A percentile compares a stretch with the other conserved stretches of the same genome.
Conservation (phyloP, 805 yeast species). For the Candida oleophila region DNA sequence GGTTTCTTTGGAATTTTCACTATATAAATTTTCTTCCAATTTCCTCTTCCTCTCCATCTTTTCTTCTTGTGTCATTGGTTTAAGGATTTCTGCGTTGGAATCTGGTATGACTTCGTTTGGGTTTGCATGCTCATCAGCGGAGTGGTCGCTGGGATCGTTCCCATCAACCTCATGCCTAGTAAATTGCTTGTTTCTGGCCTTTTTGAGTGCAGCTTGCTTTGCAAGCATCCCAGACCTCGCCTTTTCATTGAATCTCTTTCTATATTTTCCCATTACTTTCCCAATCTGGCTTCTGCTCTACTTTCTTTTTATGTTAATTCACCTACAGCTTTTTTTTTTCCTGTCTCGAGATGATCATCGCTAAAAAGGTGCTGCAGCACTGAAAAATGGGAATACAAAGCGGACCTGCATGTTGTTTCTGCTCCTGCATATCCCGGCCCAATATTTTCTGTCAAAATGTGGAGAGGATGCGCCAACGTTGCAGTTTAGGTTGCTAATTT, state of each 20-base stretch:
- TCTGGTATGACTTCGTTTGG: slow-evolving; percentile 29
- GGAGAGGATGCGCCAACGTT: background rate
- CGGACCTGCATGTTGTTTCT: background rate
- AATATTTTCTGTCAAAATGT: background rate
- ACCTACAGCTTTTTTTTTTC: background rate
- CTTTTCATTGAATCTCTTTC: slow-evolving; percentile 79
- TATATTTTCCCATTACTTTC: slow-evolving; percentile 86
- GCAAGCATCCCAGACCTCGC: slow-evolving; percentile 84
- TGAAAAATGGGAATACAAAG: background rate
- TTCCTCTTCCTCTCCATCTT: slow-evolving; percentile 62
- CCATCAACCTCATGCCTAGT: slow-evolving; percentile 47
- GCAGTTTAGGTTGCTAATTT: background rate
- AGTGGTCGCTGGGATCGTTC: slow-evolving; percentile 17
- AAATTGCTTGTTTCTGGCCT: slow-evolving; percentile 70
- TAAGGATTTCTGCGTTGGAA: slow-evolving; percentile 58
- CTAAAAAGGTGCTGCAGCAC: background rate
- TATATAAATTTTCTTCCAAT: slow-evolving; percentile 54
- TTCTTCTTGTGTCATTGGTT: slow-evolving; percentile 66
- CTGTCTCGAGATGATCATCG: background rate
- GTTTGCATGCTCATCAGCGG: slow-evolving; percentile 6
- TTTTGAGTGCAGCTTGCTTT: slow-evolving; percentile 67
- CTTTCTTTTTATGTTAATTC: no score
- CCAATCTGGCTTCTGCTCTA: no score
- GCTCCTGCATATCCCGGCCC: background rate
- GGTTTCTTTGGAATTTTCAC: slow-evolving; percentile 56